Percentiles rank a stretch among this genome's conserved stretches.
phyloP scores from a whole-genome alignment of 2,329 filamentous ascomycete genomes.

The Lasiodiplodia citricola region DNA sequence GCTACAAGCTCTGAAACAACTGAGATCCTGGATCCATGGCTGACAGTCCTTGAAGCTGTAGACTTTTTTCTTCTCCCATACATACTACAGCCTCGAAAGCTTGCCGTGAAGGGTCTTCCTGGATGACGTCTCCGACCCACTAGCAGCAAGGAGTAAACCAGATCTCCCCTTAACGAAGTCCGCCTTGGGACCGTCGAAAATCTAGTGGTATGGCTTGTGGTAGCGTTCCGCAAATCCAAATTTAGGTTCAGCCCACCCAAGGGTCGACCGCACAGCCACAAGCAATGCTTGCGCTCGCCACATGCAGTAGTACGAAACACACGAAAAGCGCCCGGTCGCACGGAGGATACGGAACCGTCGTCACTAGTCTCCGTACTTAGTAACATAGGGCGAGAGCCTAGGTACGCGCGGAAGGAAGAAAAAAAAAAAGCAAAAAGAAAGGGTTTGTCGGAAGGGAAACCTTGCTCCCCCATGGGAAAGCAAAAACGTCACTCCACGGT shows the following conservation, averaged over 20 bases:
- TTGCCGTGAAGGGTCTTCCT: background rate
- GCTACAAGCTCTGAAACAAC: background rate
- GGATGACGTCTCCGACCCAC: background rate
- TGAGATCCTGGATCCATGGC: background rate
- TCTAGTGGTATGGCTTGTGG: background rate
- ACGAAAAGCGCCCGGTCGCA: background rate
- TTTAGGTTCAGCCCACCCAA: background rate
- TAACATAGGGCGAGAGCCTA: background rate
- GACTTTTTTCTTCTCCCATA: background rate
- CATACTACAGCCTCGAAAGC: background rate
- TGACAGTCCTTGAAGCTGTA: background rate
- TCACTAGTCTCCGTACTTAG: background rate
- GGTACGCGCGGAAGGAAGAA: background rate
- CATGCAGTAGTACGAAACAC: background rate
- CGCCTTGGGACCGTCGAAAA: background rate
- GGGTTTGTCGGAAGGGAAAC: background rate
- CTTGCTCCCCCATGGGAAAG: background rate
- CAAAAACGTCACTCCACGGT: conserved; percentile 7
- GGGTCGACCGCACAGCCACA: background rate
- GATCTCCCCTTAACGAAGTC: background rate
- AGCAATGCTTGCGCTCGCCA: background rate
- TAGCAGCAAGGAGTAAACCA: background rate
- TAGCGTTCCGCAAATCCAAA: background rate
- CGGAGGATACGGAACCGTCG: background rate
- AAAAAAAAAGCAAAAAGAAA: background rate